phyloP scores from a whole-genome alignment of 1,139 yeast species.

The Hansenula lynferdii region DNA sequence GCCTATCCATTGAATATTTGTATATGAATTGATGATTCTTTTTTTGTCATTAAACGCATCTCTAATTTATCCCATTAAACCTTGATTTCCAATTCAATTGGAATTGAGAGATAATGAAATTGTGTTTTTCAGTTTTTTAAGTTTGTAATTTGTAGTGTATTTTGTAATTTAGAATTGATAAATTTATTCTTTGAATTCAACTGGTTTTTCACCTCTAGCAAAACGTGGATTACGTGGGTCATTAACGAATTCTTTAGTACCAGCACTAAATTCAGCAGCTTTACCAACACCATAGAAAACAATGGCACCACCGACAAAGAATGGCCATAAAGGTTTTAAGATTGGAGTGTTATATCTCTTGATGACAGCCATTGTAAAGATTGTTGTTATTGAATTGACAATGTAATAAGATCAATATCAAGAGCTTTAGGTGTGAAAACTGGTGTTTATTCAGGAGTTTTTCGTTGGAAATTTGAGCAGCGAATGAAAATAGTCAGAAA shows the following conservation, averaged over 20 bases:
- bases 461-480: neutral
- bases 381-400: neutral
- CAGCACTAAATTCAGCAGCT: conserved; percentile 50
- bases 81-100: conserved; percentile 2
- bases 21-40: neutral
- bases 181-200: conserved; percentile 25
- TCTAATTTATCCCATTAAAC: too few relatives aligned
- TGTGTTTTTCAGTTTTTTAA: conserved; percentile 1
- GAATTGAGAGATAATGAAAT: neutral
- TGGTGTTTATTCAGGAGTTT: conserved; percentile 1
- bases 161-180: neutral
- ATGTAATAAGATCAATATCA: neutral
- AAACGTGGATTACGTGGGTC: conserved; percentile 81
- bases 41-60: neutral
- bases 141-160: neutral
- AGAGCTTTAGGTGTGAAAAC: neutral
- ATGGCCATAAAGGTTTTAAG: conserved; percentile 64
- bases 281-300: conserved; percentile 54
- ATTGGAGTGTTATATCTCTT: conserved; percentile 47
- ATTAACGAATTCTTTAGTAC: conserved; percentile 60
- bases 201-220: conserved; percentile 46
- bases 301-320: conserved; percentile 55
- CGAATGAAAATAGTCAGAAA: conserved; percentile 1
- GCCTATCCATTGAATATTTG: conserved; percentile 2
- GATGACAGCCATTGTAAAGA: conserved; percentile 21